phyloP scores from a whole-genome alignment of 73 alveolate species.

The Uronychia setigera region DNA sequence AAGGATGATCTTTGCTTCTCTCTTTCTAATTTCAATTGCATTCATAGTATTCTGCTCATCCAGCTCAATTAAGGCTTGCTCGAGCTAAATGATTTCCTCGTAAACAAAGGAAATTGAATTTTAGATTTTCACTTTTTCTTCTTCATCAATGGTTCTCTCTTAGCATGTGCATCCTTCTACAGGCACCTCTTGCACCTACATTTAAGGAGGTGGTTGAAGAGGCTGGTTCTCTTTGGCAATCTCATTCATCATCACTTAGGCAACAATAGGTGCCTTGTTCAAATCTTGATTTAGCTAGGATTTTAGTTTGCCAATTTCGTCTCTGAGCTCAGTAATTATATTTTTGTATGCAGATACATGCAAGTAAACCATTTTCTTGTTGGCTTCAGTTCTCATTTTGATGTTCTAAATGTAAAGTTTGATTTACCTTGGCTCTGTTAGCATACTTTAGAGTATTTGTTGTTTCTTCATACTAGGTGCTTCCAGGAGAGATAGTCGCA shows the following conservation, averaged over 20 bases:
- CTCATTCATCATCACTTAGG: not conserved
- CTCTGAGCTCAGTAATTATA: slow-evolving; percentile 79
- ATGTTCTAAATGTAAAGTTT: slow-evolving; percentile 76
- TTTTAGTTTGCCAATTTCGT: slow-evolving; percentile 76
- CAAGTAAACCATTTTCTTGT: slow-evolving; percentile 83
- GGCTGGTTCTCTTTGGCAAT: not conserved
- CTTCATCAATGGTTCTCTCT: slow-evolving; percentile 55
- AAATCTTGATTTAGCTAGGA: slow-evolving; percentile 53
- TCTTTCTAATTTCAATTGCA: slow-evolving; percentile 77
- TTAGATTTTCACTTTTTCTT: slow-evolving; percentile 56
- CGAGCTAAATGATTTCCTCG: slow-evolving; percentile 80
- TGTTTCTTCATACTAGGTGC: slow-evolving; percentile 90
- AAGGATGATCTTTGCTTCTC: slow-evolving; percentile 76
- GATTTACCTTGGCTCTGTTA: slow-evolving; percentile 88
- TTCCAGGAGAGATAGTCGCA: slow-evolving; percentile 88
- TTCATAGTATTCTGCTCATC: slow-evolving; percentile 88
- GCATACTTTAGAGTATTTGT: slow-evolving; percentile 93
- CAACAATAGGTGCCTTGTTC: slow-evolving; percentile 2
- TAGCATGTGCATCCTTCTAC: slow-evolving; percentile 40
- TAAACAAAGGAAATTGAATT: slow-evolving; percentile 73
- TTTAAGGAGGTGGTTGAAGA: not conserved
- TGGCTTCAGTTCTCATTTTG: slow-evolving; percentile 85
- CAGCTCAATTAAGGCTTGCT: slow-evolving; percentile 81
- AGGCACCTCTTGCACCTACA: not conserved
- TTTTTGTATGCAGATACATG: slow-evolving; percentile 85